Conservation (phyloP, 345 rosid species). For the Passiflora organensis region DNA sequence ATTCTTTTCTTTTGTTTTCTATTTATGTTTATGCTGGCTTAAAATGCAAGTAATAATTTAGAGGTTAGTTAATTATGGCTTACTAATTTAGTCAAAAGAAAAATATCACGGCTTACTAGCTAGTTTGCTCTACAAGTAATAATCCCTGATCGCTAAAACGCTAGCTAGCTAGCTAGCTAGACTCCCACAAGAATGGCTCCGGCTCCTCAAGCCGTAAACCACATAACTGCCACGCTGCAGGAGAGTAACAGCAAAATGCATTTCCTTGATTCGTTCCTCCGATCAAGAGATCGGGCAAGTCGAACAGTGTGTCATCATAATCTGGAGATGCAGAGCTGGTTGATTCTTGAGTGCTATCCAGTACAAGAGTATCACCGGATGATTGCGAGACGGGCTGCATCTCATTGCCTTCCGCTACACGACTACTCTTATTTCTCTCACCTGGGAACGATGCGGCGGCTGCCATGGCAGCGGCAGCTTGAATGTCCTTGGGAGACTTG, state of each 20-base stretch:
- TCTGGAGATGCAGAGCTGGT: conserved; percentile 34
- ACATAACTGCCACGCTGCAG: conserved; percentile 64
- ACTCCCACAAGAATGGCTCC: conserved; percentile 53
- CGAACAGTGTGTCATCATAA: conserved; percentile 60
- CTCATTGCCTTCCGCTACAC: conserved; percentile 26
- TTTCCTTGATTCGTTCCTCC: conserved; percentile 33
- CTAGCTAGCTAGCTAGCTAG: not conserved
- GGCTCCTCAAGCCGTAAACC: conserved; percentile 65
- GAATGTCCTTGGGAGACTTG: conserved; percentile 54
- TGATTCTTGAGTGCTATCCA: conserved; percentile 33
- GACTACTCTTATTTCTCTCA: not conserved
- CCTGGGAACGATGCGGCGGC: conserved; percentile 39
- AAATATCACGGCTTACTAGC: not conserved
- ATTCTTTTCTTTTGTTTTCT: too few species aligned
- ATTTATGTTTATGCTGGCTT: too few species aligned
- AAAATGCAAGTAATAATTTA: too few species aligned
- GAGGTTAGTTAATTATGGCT: too few species aligned
- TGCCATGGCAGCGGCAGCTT: conserved; percentile 48
- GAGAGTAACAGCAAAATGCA: conserved; percentile 40
- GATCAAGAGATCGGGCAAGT: conserved; percentile 73
- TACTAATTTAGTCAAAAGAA: too few species aligned
- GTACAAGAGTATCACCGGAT: conserved; percentile 14
- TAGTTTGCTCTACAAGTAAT: too few species aligned
- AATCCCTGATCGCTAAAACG: too few species aligned
- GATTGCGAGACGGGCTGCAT: conserved; percentile 16